These are phyloP conservation scores for Pyricularia pennisetigena DNA, from an alignment of 2,329 filamentous ascomycete genomes.

Conservation along the genomic window DNA sequence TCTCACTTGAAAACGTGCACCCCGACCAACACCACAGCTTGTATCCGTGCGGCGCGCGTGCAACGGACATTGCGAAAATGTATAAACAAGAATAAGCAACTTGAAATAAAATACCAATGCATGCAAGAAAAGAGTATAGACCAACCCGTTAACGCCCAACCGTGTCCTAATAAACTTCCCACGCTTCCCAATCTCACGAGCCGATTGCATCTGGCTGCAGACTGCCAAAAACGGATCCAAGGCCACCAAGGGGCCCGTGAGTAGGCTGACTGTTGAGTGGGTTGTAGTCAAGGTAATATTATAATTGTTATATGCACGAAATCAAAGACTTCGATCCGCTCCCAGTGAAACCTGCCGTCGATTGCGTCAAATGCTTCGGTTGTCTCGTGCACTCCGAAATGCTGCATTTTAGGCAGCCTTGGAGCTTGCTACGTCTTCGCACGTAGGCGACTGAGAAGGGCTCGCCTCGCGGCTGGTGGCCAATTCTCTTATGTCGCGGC, in stretches of 20 bases:
- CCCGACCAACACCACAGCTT: not conserved
- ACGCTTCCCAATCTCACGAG: not conserved
- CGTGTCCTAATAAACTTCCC: not conserved
- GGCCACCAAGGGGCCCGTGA: not conserved
- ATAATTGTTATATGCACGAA: not conserved
- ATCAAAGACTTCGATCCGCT: not conserved
- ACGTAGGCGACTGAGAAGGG: not conserved
- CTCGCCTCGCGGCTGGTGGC: not conserved
- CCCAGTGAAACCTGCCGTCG: not conserved
- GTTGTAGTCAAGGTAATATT: not conserved
- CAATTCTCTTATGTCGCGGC: not conserved
- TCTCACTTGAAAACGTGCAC: not conserved
- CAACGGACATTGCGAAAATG: not conserved
- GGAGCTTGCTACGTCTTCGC: not conserved
- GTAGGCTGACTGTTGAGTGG: not conserved
- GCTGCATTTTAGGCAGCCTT: not conserved
- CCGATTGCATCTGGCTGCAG: not conserved
- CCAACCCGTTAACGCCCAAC: not conserved
- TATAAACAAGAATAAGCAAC: not conserved
- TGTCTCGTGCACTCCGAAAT: not conserved
- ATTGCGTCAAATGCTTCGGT: not conserved
- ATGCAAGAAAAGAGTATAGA: not conserved
- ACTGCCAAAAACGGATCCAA: not conserved
- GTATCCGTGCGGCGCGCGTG: not conserved
- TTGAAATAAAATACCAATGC: not conserved